These are phyloP conservation scores for Juncus effusus DNA, from an alignment of 176 grass and related monocot species.

Conservation along the genomic window DNA sequence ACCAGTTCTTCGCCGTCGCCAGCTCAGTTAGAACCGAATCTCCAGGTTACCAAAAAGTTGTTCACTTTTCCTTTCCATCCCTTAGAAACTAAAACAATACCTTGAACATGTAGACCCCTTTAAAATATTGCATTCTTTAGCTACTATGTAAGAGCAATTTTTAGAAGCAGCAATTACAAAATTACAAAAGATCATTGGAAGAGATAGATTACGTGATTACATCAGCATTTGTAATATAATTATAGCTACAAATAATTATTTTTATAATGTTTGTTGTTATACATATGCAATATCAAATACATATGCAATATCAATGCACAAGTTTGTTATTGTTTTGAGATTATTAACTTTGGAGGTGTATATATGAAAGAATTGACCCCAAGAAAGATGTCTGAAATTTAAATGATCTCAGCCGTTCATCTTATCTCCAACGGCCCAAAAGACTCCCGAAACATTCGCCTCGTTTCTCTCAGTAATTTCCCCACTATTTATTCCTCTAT, in stretches of 20 bases:
- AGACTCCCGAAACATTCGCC: conserved; percentile 18
- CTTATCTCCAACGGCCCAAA: conserved; percentile 6
- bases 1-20: conserved; percentile 18
- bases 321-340: neutral
- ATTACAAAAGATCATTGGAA: neutral
- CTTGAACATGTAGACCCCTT: neutral
- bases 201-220: too few species aligned
- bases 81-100: neutral
- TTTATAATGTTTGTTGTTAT: neutral
- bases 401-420: conserved; percentile 3
- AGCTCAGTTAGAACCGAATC: conserved; percentile 5
- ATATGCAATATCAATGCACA: neutral
- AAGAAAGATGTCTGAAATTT: neutral
- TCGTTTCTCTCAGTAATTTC: neutral
- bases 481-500: neutral
- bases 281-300: neutral
- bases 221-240: too few species aligned
- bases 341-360: neutral
- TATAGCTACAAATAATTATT: neutral
- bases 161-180: neutral
- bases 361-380: neutral
- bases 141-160: neutral
- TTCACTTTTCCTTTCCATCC: neutral
- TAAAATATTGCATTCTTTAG: neutral
- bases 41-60: neutral